A percentile compares a stretch with the other conserved stretches of the same genome.
Conservation (phyloP, 495 filamentous ascomycete species). For the Xylaria castorea region DNA sequence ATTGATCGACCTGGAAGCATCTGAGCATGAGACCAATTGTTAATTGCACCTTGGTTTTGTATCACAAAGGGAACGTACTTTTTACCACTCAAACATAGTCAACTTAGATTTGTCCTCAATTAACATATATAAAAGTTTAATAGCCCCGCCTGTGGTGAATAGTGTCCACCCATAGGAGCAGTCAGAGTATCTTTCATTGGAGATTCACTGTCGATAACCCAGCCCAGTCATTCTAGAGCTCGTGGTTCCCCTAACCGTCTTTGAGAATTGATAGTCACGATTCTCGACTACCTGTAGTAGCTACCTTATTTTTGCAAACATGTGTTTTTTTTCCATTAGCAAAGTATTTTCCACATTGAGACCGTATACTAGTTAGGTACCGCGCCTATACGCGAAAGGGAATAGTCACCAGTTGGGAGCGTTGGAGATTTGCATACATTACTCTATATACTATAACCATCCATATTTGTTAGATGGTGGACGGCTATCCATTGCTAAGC, state of each 20-base stretch:
- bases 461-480: too few relatives aligned
- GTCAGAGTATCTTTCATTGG: background rate
- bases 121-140: background rate
- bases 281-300: background rate
- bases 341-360: background rate
- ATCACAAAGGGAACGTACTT: background rate
- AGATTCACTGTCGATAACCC: background rate
- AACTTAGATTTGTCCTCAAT: background rate
- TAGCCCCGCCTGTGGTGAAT: background rate
- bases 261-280: background rate
- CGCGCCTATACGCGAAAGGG: too few relatives aligned
- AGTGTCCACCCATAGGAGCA: background rate
- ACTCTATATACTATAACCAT: too few relatives aligned
- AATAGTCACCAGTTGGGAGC: too few relatives aligned
- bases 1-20: background rate
- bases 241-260: background rate
- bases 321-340: background rate
- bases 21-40: background rate
- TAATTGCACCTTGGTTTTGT: background rate
- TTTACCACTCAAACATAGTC: background rate
- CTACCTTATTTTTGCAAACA: background rate
- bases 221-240: background rate
- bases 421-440: too few relatives aligned
- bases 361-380: too few relatives aligned
- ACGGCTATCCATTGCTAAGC: too few relatives aligned